Percentiles rank a stretch among this genome's conserved stretches.
Evolutionary conservation across 345 rosid genomes (phyloP).

Genomic region (Boechera retrofracta): DNA sequence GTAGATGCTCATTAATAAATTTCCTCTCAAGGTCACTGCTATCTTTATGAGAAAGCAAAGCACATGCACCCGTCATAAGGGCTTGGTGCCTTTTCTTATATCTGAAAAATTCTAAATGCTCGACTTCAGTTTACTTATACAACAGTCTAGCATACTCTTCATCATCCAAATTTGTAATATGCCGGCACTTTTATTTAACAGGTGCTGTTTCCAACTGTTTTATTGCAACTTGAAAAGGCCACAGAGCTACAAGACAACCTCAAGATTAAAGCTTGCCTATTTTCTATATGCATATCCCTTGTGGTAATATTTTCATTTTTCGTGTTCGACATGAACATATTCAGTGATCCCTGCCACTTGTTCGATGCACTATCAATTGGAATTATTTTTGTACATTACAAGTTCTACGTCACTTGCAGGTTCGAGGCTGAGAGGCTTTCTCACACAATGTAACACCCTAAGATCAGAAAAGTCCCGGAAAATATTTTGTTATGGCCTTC

Average conservation of each 20-base stretch:
- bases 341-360: conserved; percentile 5
- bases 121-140: conserved; percentile 18
- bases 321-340: conserved; percentile 17
- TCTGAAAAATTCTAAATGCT: conserved; percentile 13
- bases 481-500: conserved; percentile 78
- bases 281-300: conserved; percentile 81
- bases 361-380: conserved; percentile 28
- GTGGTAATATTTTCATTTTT: conserved; percentile 58
- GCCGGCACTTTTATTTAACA: conserved; percentile 40
- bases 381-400: conserved; percentile 33
- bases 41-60: conserved; percentile 23
- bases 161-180: conserved; percentile 24
- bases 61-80: conserved; percentile 1
- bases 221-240: conserved; percentile 56
- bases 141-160: background rate
- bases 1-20: background rate
- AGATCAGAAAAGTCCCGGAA: conserved; percentile 61
- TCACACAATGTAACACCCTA: conserved; percentile 53
- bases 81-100: conserved; percentile 7
- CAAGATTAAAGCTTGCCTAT: conserved; percentile 79
- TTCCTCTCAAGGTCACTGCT: conserved; percentile 24
- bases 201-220: conserved; percentile 78
- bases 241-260: conserved; percentile 51
- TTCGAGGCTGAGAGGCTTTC: conserved; percentile 64
- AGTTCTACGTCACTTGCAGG: conserved; percentile 48